phyloP scores from a whole-genome alignment of 2,329 filamentous ascomycete species.

The Colletotrichum sp. region DNA sequence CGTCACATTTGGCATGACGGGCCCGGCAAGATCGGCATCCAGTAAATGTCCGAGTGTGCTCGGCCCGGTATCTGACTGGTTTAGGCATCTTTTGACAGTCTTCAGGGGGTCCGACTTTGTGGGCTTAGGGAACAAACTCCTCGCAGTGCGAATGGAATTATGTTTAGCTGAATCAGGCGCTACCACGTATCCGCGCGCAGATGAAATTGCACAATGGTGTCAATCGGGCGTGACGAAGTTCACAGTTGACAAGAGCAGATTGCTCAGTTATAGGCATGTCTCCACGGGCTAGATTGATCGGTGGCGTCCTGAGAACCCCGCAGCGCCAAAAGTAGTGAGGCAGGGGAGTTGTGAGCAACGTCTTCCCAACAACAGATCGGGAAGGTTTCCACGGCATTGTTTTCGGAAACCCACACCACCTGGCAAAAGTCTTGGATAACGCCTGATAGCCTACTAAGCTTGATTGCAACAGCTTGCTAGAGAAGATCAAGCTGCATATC shows the following conservation, averaged over 20 bases:
- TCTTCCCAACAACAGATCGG: neutral
- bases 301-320: neutral
- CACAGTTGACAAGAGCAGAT: neutral
- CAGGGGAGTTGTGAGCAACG: neutral
- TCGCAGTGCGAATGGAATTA: neutral
- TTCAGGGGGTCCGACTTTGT: neutral
- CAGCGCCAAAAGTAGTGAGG: neutral
- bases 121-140: neutral
- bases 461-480: neutral
- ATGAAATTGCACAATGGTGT: neutral
- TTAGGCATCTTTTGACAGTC: neutral
- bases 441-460: neutral
- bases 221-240: neutral
- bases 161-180: neutral
- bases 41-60: conserved; percentile 30
- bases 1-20: conserved; percentile 50
- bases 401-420: neutral
- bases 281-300: neutral
- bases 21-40: conserved; percentile 37
- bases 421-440: neutral
- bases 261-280: neutral
- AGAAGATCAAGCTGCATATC: neutral
- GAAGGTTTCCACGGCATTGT: neutral
- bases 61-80: neutral
- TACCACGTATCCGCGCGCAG: neutral